These are phyloP conservation scores for Calonectria henricotiae DNA, from an alignment of 2,329 filamentous ascomycete genomes.

Conservation along the genomic window DNA sequence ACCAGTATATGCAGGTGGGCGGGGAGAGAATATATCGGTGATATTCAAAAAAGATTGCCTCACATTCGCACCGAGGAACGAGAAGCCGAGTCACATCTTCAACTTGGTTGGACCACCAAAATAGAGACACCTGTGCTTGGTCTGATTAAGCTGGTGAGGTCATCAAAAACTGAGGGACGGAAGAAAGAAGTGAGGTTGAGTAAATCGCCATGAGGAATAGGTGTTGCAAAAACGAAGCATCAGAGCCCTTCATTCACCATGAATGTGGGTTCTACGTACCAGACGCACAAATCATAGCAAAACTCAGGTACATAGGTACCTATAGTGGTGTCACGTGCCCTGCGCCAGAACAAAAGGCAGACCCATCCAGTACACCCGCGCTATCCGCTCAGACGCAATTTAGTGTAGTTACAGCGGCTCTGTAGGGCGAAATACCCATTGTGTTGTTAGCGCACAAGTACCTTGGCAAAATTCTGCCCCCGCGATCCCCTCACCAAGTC, in stretches of 20 bases:
- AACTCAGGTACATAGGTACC: too few species aligned
- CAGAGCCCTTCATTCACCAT: background rate
- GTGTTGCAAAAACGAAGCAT: background rate
- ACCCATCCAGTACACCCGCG: slow-evolving; percentile 24
- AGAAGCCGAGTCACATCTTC: background rate
- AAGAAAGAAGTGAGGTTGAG: background rate
- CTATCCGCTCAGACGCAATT: background rate
- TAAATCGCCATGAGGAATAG: too few species aligned
- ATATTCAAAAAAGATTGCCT: background rate
- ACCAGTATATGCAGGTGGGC: too few species aligned
- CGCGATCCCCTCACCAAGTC: slow-evolving; percentile 45
- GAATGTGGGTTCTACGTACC: background rate
- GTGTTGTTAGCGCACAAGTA: slow-evolving; percentile 43
- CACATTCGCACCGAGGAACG: background rate
- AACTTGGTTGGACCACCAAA: background rate
- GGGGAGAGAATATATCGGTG: background rate
- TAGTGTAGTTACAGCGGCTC: background rate
- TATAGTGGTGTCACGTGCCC: slow-evolving; percentile 23
- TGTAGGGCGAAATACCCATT: background rate
- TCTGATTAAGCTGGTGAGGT: background rate
- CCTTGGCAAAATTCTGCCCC: slow-evolving; percentile 45
- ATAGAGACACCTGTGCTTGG: background rate
- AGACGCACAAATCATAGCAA: background rate
- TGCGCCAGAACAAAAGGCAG: background rate
- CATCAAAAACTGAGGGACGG: background rate